phyloP scores from a whole-genome alignment of 208 protist genomes.

The Leishmania mexicana region DNA sequence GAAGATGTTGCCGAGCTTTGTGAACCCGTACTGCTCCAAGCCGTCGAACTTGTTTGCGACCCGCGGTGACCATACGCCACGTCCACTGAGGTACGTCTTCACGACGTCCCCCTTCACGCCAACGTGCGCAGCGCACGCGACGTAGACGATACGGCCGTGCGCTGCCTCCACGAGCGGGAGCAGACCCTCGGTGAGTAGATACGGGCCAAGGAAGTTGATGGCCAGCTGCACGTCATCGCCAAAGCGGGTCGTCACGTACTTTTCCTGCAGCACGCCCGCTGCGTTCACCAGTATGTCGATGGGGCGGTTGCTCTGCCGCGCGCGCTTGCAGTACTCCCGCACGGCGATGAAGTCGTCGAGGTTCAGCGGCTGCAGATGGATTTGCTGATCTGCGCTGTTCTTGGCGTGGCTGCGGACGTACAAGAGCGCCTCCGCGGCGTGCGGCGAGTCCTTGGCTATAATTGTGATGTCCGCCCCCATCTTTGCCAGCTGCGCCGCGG shows the following conservation, averaged over 20 bases:
- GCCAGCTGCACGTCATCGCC: conserved; percentile 81
- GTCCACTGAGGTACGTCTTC: conserved; percentile 66
- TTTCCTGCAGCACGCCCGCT: conserved; percentile 64
- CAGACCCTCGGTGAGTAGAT: conserved; percentile 77
- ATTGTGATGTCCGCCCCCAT: conserved; percentile 79
- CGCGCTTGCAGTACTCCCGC: conserved; percentile 68
- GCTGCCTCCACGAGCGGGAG: conserved; percentile 66
- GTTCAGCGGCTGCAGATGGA: conserved; percentile 62
- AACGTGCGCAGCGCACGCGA: conserved; percentile 72
- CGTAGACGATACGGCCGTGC: conserved; percentile 77
- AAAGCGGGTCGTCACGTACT: conserved; percentile 61
- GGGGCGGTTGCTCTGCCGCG: conserved; percentile 27
- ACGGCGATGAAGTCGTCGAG: conserved; percentile 79
- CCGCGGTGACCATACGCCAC: conserved; percentile 65
- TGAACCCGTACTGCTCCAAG: conserved; percentile 86
- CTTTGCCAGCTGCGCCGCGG: conserved; percentile 60
- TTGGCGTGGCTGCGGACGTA: conserved; percentile 20
- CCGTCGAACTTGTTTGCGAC: conserved; percentile 72
- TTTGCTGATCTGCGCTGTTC: conserved; percentile 19
- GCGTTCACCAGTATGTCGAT: conserved; percentile 83
- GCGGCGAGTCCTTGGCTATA: conserved; percentile 41
- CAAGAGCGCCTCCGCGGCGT: conserved; percentile 42
- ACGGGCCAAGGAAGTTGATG: conserved; percentile 76
- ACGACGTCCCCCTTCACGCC: conserved; percentile 64
- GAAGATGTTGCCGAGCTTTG: conserved; percentile 86